A percentile compares a stretch with the other conserved stretches of the same genome.
phyloP scores from a whole-genome alignment of 2,329 filamentous ascomycete genomes.

The Allantophomopsis lycopodina region DNA sequence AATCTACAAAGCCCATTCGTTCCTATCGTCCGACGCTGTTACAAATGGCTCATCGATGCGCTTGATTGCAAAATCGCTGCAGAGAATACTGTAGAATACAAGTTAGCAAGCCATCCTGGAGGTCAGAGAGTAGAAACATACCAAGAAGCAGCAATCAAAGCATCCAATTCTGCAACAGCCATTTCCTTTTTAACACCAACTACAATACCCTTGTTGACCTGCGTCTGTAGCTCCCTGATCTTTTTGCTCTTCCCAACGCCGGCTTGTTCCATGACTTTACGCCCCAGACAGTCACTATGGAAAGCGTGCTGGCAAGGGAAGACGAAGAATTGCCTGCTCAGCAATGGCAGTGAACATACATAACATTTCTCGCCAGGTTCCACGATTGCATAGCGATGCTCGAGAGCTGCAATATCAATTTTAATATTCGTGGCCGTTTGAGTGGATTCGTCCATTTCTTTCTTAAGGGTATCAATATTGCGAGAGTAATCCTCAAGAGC shows the following conservation, averaged over 20 bases:
- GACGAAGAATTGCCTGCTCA: conserved; percentile 91
- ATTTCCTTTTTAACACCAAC: conserved; percentile 62
- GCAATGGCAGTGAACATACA: conserved; percentile 69
- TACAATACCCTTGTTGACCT: conserved; percentile 65
- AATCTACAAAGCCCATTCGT: conserved; percentile 62
- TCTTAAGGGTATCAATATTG: conserved; percentile 76
- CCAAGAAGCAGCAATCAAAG: conserved; percentile 83
- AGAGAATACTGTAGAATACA: conserved; percentile 55
- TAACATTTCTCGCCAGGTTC: conserved; percentile 94
- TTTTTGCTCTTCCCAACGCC: conserved; percentile 62
- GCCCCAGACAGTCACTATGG: conserved; percentile 86
- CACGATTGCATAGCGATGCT: conserved; percentile 87
- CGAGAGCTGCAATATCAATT: conserved; percentile 71
- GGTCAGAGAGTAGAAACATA: conserved; percentile 26
- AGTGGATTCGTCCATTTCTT: conserved; percentile 91
- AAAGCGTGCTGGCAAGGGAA: conserved; percentile 98
- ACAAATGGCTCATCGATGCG: conserved; percentile 91
- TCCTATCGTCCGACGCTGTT: conserved; percentile 52
- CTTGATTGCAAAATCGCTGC: conserved; percentile 89
- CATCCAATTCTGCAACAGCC: conserved; percentile 79
- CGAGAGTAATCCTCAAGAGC: conserved; percentile 88
- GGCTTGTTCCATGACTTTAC: conserved; percentile 70
- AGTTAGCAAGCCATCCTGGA: conserved; percentile 10
- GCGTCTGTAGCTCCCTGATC: conserved; percentile 74
- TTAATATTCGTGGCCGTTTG: conserved; percentile 85